phyloP scores from a whole-genome alignment of 768 basidiomycete genomes.

The Galerina marginata region DNA sequence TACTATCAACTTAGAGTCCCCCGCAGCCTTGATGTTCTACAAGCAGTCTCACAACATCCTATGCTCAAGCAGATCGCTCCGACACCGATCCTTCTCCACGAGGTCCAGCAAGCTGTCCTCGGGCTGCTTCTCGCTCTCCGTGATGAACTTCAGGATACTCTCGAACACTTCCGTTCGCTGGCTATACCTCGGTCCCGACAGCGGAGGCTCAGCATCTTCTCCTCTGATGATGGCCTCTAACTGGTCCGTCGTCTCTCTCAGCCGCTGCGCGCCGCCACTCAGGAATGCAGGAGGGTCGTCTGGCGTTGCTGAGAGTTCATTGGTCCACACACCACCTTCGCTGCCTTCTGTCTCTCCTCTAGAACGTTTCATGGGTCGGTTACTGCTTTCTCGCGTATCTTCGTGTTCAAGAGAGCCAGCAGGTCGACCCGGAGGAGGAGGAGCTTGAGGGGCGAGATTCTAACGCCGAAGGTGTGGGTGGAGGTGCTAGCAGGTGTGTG shows the following conservation, averaged over 20 bases:
- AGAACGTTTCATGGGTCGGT: constrained; percentile 48
- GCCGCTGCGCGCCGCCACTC: constrained; percentile 23
- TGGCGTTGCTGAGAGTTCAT: constrained; percentile 29
- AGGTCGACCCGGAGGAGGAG: constrained; percentile 5
- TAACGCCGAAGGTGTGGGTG: constrained; percentile 15
- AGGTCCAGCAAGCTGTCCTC: constrained; percentile 65
- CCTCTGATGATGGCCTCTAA: constrained; percentile 22
- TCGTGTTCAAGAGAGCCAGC: constrained; percentile 25
- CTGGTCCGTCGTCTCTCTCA: constrained; percentile 36
- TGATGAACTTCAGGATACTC: constrained; percentile 64
- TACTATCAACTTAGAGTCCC: too few species aligned
- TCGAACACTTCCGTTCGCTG: constrained; percentile 79
- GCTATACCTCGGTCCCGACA: constrained; percentile 56
- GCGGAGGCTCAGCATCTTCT: constrained; percentile 11
- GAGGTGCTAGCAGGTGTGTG: constrained; percentile 60
- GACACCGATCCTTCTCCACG: constrained; percentile 47
- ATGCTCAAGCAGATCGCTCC: constrained; percentile 1
- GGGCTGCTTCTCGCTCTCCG: constrained; percentile 71
- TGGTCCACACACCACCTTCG: constrained; percentile 45
- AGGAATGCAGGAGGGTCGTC: constrained; percentile 23
- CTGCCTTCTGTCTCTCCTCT: constrained; percentile 46
- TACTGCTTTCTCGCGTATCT: constrained; percentile 33
- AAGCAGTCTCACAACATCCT: background rate
- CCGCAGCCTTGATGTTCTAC: too few species aligned
- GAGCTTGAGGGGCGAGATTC: background rate